A percentile compares a stretch with the other conserved stretches of the same genome.
These are phyloP conservation scores for Labyrinthula sp. DNA, from an alignment of 352 stramenopile species.

Conservation along the genomic window DNA sequence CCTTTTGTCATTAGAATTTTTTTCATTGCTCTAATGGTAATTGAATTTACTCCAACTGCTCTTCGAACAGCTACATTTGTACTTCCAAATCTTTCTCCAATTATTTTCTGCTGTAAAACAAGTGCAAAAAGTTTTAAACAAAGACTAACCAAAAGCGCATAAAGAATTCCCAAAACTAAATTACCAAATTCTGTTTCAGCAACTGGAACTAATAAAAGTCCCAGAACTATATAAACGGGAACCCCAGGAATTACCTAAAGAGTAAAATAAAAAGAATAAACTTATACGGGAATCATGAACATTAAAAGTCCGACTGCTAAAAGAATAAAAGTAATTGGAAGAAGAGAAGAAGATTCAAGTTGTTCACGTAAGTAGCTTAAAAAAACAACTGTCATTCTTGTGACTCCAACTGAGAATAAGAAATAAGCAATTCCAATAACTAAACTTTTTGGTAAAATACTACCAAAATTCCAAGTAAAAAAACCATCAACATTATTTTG, in stretches of 20 bases:
- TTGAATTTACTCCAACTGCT: conserved; percentile 40
- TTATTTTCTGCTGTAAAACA: conserved; percentile 41
- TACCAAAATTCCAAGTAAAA: conserved; percentile 18
- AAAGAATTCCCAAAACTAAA: no score
- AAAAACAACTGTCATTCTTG: conserved; percentile 41
- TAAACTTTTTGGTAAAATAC: conserved; percentile 36
- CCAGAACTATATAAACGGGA: conserved; percentile 41
- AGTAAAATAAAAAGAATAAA: no score
- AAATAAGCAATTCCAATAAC: conserved; percentile 42
- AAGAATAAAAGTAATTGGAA: conserved; percentile 37
- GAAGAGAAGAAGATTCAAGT: conserved; percentile 34
- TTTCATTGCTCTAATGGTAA: conserved; percentile 37
- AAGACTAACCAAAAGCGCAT: no score
- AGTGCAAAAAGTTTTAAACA: conserved; percentile 40
- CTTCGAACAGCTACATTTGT: conserved; percentile 34
- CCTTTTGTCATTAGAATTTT: conserved; percentile 36
- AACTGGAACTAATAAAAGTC: conserved; percentile 41
- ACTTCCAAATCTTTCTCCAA: conserved; percentile 38
- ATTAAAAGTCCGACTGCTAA: conserved; percentile 38
- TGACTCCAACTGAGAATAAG: conserved; percentile 38
- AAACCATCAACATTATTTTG: no score
- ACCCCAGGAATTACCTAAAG: conserved; percentile 41
- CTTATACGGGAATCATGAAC: conserved; percentile 45
- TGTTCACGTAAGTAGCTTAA: conserved; percentile 37
- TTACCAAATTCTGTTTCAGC: no score